Base-by-base conservation (phyloP, 805 yeast species). In the Priceomyces medius region DNA sequence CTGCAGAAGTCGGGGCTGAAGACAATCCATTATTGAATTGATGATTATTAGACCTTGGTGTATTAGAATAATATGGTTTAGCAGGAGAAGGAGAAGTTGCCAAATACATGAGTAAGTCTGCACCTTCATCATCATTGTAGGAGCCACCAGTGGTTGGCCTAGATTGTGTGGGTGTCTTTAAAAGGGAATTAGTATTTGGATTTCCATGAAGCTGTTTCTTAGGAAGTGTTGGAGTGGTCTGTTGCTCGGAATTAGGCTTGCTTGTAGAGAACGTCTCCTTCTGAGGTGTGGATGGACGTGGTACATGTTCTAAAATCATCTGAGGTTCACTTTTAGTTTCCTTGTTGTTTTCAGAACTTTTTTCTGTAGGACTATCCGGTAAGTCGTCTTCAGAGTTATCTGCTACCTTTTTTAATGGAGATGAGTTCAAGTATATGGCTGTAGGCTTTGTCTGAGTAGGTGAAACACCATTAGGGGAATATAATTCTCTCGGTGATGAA, bases 11-110 rank as follows among this genome's bases (percentile, higher is more conserved):
- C 54, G 46, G 68, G 45, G 41, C 47, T 10, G 51, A 55, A 26
- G 49, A 44, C 20, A 45, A 37, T 7, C 23, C 35, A 28, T 16
- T 23, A 16, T 37, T 20, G 13, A 32, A 48, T 35, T 31, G 39
- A 31, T 28, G 36, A 38, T 24, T 48, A 13, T 17, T 21, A 3
- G 38, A 26, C 19, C 65, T 56, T 7, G 74, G 71, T 3, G 72
- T 65, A 44, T 53, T 54, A 20, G 56, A 55, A 42, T 52, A 57
- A 39, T 52, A 51, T 10, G 71, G 68, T 41, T 68, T 68, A 41
- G 79, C 78, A 1, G 85, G 85, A 0, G 86, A 78, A 1, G 96
- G 96, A 7, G 93, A 85, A 5, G 90, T 84, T 2, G 96, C 95
- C 50, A 88, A 68, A 60, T 79, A 88, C 79, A 88, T 76, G 46